Base-by-base conservation (phyloP, 345 rosid genomes). In the Stellera chamaejasme region DNA sequence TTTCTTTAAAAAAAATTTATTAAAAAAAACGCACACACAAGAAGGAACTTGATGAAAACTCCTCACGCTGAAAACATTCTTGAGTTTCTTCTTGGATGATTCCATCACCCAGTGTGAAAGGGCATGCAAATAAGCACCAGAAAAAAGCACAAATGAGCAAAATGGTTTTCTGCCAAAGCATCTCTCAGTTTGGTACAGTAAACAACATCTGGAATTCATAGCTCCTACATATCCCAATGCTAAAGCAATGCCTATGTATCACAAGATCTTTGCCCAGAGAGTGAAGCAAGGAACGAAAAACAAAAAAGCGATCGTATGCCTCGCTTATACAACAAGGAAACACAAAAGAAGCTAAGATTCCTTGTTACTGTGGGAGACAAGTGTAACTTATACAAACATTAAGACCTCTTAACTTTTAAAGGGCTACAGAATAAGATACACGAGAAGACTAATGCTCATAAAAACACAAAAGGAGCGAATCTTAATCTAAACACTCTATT, bases 321-420 rank as follows among this genome's bases (percentile, higher is more conserved):
- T 77, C 41, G 66, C 88, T 79, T 82, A 56, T 58, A 28, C 48
- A 60, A 51, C 66, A 82, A 82, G 85, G 52, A 79, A 79, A 59
- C 74, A 61, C 55, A 32, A 63, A 46, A 32, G 54, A 3, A 55
- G 9, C 50, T 8, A 54, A 65, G 68, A 68, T 67, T 67, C 75
- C 56, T 32, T 32, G 39, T 27, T 27, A 52, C 63, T 48, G 59
- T 49, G 19, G 19, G 25, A 50, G 70, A 59, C 48, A 60, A 61
- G 55, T 53, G 62, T 59, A 27, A 52, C 27, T 49, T 26, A 57
- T 54, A 64, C 43, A 55, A 52, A 28, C 26, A 46, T 16, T 32
- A n/a, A 36, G 50, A 13, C 43, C 32, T 9, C 26, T 13, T 44
- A 8, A 26, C 23, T 32, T 51, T 9, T 39, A 32, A 27, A 4